Base-by-base conservation (phyloP, 176 grass and related monocot species). In the Hyparrhenia diplandra region DNA sequence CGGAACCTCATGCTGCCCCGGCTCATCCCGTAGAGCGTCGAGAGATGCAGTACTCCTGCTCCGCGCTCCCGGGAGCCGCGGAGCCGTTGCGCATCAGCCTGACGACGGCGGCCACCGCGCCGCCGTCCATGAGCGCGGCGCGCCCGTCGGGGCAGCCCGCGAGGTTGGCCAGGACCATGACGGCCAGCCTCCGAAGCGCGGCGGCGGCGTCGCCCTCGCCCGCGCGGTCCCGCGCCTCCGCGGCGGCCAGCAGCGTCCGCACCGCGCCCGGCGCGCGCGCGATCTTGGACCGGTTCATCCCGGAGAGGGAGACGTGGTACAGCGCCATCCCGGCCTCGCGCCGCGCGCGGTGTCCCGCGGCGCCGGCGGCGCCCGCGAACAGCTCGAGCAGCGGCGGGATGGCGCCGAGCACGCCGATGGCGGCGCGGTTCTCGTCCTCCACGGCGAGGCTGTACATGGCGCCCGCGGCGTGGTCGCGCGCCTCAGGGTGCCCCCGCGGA, bases 281-380 rank as follows among this genome's bases (percentile, higher is more conserved):
- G 67, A 94, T 89, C 86, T 92, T 98, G 81, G 90, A 76, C 4
- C 71, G 77, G 90, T 98, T 98, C 85, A 90, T 92, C 21, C 73
- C 79, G 21, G 71, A 79, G 37, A 98, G 84, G 6, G 95, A 98
- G 36, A 98, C 85, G 83, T 95, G 85, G 90, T 98, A 92, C 2
- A 98, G 82, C 36, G 95, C 92, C 92, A 89, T 87, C 51, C 95
- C 95, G 30, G 92, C 88, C 80, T 98, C 94, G 6, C 89, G 91
- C 8, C 94, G 85, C 17, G 92, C 81, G 24, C 89, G 92, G 75
- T 83, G 29, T 0, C 70, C 90, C 12, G 74, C 45, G 14, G 59
- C 75, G 5, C 70, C 8, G 4, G 62, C 75, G 10, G 67, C 1
- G 30, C 78, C 62, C 0, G 86, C 43, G 85, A 98, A 91, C 10